Evolutionary conservation across 2,329 filamentous ascomycete species (phyloP), one percentile per base, ranked within the genome.

Genomic region (Aspergillus sp.): DNA sequence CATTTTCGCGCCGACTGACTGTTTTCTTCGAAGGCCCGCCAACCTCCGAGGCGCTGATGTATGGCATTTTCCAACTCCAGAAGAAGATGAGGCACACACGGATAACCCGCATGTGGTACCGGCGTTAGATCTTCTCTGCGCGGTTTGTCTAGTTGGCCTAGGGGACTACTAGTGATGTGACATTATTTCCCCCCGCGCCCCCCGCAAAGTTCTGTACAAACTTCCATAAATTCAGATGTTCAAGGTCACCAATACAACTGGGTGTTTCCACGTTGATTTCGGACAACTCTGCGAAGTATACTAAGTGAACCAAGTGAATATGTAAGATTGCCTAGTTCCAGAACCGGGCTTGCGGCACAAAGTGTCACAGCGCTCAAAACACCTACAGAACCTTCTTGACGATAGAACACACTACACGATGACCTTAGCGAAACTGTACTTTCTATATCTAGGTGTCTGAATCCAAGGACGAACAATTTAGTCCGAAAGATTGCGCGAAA

Each of bases 41-140:
- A 6, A 83, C 81, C 5, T 80, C 78, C 24, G 81, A 83, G 70
- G 81, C 81, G 54, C 70, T 83, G 61, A 82, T 83, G 81, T 83
- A 82, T 62, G 81, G 88, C 18, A 89, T 92, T 70, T 90, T 93
- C 78, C 89, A 91, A 74, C 78, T 92, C 56, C 89, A 92, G 77
- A 87, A 88, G 74, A 91, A 91, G 82, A 90, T 91, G 86, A 79
- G 88, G 64, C 74, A 80, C 60, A 81, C 79, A 24, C 76, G 76
- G 70, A 80, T 84, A 57, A 83, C 80, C 55, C 76, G 81, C 60
- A 83, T 84, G 80, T 84, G 81, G 81, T 84, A 84, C 69, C 75
- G 81, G 61, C 80, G 81, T 76, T 77, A 67, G 66, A 51, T 56
- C 11, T 51, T 24, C 39, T 48, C 32, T 20, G 34, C 38, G 15